These are phyloP conservation scores for Dothideomycetes sp. DNA, from an alignment of 2,329 filamentous ascomycete species.

Conservation along the genomic window DNA sequence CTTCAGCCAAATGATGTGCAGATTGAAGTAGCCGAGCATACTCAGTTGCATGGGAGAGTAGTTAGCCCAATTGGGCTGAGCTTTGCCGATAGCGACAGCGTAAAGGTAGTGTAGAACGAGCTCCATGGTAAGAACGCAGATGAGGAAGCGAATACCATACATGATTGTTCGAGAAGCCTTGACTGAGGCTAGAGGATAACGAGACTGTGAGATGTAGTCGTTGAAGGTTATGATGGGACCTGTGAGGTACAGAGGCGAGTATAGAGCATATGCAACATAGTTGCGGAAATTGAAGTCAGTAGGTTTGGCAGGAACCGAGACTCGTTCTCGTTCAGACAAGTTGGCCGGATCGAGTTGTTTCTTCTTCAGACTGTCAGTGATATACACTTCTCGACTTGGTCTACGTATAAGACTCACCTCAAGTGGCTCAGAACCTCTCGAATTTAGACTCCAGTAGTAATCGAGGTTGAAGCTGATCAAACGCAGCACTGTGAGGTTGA, in stretches of 20 bases:
- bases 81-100: conserved; percentile 82
- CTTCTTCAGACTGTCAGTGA: conserved; percentile 75
- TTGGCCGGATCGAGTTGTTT: conserved; percentile 84
- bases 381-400: not conserved
- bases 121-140: conserved; percentile 82
- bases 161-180: conserved; percentile 56
- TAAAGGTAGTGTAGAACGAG: conserved; percentile 86
- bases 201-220: conserved; percentile 84
- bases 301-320: conserved; percentile 62
- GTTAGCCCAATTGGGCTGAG: conserved; percentile 65
- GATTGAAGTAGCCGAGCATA: conserved; percentile 89
- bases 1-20: conserved; percentile 97
- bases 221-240: conserved; percentile 97
- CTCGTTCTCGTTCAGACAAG: conserved; percentile 80
- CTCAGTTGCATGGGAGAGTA: conserved; percentile 83
- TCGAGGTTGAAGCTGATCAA: conserved; percentile 96
- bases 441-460: conserved; percentile 81
- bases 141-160: conserved; percentile 73
- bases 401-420: conserved; percentile 57
- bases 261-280: conserved; percentile 81
- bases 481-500: conserved; percentile 88
- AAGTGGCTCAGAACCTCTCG: conserved; percentile 54
- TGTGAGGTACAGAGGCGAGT: conserved; percentile 84
- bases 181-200: conserved; percentile 63
- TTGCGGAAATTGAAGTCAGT: conserved; percentile 72